Evolutionary conservation across 2,329 filamentous ascomycete genomes (phyloP).

Genomic region (Aureobasidium sp.): DNA sequence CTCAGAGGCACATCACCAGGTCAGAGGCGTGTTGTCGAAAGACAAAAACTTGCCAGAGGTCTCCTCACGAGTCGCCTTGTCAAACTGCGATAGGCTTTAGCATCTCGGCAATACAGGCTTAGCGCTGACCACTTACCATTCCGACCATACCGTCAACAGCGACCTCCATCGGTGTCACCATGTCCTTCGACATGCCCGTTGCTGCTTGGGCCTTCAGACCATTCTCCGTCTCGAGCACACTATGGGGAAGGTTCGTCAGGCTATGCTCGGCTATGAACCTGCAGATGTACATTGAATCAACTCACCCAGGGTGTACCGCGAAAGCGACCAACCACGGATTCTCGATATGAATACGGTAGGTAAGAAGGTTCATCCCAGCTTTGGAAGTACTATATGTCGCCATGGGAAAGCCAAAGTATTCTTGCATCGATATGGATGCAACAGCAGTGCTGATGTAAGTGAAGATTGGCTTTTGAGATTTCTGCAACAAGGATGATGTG

Average conservation of each 20-base stretch:
- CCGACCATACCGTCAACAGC: not conserved
- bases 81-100: not conserved
- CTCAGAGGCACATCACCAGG: not conserved
- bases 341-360: slow-evolving; percentile 32
- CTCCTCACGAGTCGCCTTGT: not conserved
- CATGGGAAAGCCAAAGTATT: slow-evolving; percentile 21
- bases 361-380: slow-evolving; percentile 31
- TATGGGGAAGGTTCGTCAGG: not conserved
- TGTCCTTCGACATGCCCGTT: not conserved
- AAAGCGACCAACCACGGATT: slow-evolving; percentile 14
- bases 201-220: not conserved
- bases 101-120: not conserved
- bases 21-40: not conserved
- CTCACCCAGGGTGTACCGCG: not conserved
- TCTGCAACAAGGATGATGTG: slow-evolving; percentile 31
- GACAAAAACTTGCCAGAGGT: not conserved
- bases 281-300: not conserved
- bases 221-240: not conserved
- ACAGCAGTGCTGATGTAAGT: slow-evolving; percentile 26
- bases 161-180: not conserved
- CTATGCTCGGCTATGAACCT: not conserved
- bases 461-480: slow-evolving; percentile 27
- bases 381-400: slow-evolving; percentile 41
- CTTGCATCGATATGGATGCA: slow-evolving; percentile 10
- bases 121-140: not conserved